Evolutionary conservation across 768 basidiomycete genomes (phyloP).

Genomic region (Trametes maxima): DNA sequence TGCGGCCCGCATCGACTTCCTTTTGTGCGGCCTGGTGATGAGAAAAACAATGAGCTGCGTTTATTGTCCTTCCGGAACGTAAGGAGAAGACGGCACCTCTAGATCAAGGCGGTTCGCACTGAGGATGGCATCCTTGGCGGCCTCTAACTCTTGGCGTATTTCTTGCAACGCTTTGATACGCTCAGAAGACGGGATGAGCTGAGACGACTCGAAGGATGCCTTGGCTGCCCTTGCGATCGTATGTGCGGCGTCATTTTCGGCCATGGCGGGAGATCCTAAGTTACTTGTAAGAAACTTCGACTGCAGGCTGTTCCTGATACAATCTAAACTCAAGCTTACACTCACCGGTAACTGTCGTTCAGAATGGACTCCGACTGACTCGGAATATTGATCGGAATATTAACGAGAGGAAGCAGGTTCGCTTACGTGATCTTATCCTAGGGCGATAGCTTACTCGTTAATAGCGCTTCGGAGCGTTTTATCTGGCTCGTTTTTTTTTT

Average conservation of each 20-base stretch:
- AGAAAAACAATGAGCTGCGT: background rate
- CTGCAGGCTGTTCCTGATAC: background rate
- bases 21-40: conserved; percentile 63
- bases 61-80: background rate
- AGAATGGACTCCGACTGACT: too few relatives aligned
- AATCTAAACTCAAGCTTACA: too few relatives aligned
- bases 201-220: conserved; percentile 83
- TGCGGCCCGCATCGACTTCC: conserved; percentile 81
- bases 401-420: too few relatives aligned
- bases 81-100: conserved; percentile 50
- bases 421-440: too few relatives aligned
- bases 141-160: conserved; percentile 68
- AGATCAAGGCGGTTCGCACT: conserved; percentile 83
- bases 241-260: conserved; percentile 36
- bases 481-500: too few relatives aligned
- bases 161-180: conserved; percentile 71
- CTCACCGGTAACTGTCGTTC: too few relatives aligned
- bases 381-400: too few relatives aligned
- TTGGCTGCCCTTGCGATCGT: conserved; percentile 80
- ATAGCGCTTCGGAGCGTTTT: too few relatives aligned
- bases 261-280: background rate
- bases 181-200: conserved; percentile 69
- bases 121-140: conserved; percentile 68
- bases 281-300: background rate
- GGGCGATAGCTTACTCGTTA: too few relatives aligned